Conservation (phyloP, 768 basidiomycete genomes). For the Paxillus ammoniavirescens region DNA sequence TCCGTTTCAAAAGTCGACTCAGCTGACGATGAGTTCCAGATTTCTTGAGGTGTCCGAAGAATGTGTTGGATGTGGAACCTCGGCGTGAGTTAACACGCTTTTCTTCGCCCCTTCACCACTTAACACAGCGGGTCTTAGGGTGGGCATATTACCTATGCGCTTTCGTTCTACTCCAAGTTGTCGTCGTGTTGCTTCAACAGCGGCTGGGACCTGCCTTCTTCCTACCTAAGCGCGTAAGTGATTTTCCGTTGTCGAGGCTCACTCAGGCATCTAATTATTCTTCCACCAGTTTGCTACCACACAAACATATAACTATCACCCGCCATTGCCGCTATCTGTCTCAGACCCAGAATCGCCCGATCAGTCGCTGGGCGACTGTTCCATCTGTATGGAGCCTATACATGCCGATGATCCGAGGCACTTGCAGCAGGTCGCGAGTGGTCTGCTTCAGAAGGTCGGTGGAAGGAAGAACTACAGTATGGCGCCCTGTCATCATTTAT, state of each 20-base stretch:
- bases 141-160: constrained; percentile 64
- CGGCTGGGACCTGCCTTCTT: constrained; percentile 81
- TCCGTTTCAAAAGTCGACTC: not conserved
- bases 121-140: constrained; percentile 34
- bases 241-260: not conserved
- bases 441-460: constrained; percentile 36
- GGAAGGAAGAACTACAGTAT: constrained; percentile 72
- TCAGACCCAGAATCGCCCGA: constrained; percentile 75
- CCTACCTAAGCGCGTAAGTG: constrained; percentile 63
- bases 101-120: not conserved
- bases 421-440: constrained; percentile 33
- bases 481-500: constrained; percentile 87
- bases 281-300: constrained; percentile 51
- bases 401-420: constrained; percentile 44
- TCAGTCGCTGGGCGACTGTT: constrained; percentile 79
- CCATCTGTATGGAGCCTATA: constrained; percentile 93
- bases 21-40: constrained; percentile 45
- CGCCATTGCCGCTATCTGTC: constrained; percentile 53
- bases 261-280: not conserved
- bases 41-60: constrained; percentile 78
- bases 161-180: constrained; percentile 62
- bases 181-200: constrained; percentile 69
- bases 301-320: constrained; percentile 84
- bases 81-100: constrained; percentile 47
- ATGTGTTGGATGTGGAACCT: constrained; percentile 80